Conservation (phyloP, 2,329 filamentous ascomycete genomes). For the Ophiostoma ips region DNA sequence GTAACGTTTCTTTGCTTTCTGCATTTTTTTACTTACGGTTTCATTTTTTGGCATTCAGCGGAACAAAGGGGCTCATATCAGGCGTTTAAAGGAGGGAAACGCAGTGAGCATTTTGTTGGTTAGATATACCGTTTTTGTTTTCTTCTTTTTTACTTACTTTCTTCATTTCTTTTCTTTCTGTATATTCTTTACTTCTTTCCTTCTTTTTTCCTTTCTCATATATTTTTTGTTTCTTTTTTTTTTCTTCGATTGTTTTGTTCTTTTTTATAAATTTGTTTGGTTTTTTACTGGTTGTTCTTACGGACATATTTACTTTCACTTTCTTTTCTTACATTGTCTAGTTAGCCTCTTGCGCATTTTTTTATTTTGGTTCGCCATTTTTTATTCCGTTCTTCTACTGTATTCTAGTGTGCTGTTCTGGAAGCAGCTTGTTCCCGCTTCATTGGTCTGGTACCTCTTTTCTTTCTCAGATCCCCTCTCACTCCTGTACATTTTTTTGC, state of each 20-base stretch:
- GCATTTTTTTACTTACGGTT: neutral
- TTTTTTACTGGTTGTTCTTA: too few relatives aligned
- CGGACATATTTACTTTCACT: too few relatives aligned
- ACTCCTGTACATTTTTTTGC: neutral
- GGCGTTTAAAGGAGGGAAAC: constrained; percentile 6
- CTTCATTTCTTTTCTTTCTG: neutral
- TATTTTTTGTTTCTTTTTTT: neutral
- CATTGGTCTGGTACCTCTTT: neutral
- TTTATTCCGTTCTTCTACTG: constrained; percentile 4
- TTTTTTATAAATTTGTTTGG: neutral
- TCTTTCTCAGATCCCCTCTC: neutral
- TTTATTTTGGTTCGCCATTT: neutral
- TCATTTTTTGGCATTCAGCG: neutral
- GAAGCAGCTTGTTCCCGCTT: constrained; percentile 7
- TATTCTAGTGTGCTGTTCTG: constrained; percentile 7
- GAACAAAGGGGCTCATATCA: constrained; percentile 1
- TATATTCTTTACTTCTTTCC: neutral
- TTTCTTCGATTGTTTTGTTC: neutral
- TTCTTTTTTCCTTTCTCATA: neutral
- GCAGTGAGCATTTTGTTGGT: constrained; percentile 3
- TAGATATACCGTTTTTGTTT: neutral
- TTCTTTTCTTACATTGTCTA: too few relatives aligned
- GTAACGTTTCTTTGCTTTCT: neutral
- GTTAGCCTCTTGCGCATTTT: neutral
- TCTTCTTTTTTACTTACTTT: neutral